Evolutionary conservation across 305 asterid genomes (phyloP), one percentile per base, ranked within the genome.

Genomic region (Petunia hybrid): DNA sequence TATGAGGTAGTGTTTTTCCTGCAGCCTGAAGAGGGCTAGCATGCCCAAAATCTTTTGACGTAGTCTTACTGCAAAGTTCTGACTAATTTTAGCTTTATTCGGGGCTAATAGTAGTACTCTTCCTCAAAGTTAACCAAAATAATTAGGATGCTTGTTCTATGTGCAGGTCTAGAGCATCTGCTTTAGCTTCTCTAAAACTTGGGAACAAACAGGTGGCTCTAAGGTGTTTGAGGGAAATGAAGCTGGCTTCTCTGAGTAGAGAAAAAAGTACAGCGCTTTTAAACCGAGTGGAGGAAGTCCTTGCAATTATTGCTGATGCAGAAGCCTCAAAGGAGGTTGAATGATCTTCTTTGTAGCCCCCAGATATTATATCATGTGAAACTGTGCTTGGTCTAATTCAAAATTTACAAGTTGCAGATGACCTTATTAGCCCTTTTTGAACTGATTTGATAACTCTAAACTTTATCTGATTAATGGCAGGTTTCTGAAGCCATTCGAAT

Each of bases 261-360:
- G 99, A 92, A 66, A 89, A 92, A 82, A 93, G 96, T 81, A 78
- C 88, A 6, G 56, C 84, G 12, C 93, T 94, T 61, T 85, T 90
- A 91, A 91, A 90, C 81, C 91, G 91, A 65, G 97, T 95, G 85
- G 95, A 92, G 87, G 88, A 85, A 77, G 94, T 93, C 84, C 93
- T 93, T 80, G 87, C 88, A 78, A 87, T 86, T 80, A 89, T 93
- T 80, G 80, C 89, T 51, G 98, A 93, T 87, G 90, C 92, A 4
- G 99, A 95, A 85, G 91, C 97, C 83, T 89, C 95, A 41, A 91
- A 86, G 85, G 86, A 91, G 99, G 98, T 93, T 31, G 85, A 84
- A 80, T 84, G 43, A 43, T 59, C 35, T 75, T 51, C 55, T 64
- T 35, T 5, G 39, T 64, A 9, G 12, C 8, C 41, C 42, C 42